These are phyloP conservation scores for Lupinus albus DNA, from an alignment of 306 rosid genomes.

Conservation along the genomic window DNA sequence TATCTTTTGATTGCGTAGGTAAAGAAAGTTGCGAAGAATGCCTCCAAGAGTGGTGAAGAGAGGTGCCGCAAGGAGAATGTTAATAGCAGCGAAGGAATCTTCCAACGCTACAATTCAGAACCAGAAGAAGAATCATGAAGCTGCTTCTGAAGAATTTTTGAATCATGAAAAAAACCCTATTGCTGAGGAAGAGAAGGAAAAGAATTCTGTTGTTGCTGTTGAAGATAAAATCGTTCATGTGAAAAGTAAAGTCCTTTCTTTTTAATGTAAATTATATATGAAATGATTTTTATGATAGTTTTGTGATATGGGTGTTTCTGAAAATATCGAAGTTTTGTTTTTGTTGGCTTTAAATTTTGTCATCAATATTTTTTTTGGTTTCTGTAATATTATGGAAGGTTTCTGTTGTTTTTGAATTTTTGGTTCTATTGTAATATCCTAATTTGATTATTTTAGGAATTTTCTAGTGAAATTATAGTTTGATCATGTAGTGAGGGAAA, in stretches of 20 bases:
- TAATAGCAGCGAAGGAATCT: constrained; percentile 11
- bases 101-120: constrained; percentile 31
- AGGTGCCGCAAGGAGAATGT: constrained; percentile 31
- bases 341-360: constrained; percentile 6
- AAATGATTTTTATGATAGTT: constrained; percentile 13
- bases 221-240: constrained; percentile 44
- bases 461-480: not conserved
- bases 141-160: constrained; percentile 35
- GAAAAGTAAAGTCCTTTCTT: constrained; percentile 56
- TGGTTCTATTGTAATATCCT: not conserved
- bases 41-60: constrained; percentile 42
- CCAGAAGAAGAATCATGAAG: constrained; percentile 31
- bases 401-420: not conserved
- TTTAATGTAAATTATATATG: not conserved
- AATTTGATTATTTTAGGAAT: constrained; percentile 18
- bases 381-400: not conserved
- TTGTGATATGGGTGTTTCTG: constrained; percentile 10
- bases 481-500: constrained; percentile 5
- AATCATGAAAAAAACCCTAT: constrained; percentile 43
- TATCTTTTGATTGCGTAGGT: constrained; percentile 4
- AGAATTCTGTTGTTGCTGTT: constrained; percentile 41
- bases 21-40: constrained; percentile 28
- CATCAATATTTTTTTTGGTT: not conserved
- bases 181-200: constrained; percentile 43
- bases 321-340: constrained; percentile 8